phyloP scores from a whole-genome alignment of 805 yeast species.

The Candida maesae region DNA sequence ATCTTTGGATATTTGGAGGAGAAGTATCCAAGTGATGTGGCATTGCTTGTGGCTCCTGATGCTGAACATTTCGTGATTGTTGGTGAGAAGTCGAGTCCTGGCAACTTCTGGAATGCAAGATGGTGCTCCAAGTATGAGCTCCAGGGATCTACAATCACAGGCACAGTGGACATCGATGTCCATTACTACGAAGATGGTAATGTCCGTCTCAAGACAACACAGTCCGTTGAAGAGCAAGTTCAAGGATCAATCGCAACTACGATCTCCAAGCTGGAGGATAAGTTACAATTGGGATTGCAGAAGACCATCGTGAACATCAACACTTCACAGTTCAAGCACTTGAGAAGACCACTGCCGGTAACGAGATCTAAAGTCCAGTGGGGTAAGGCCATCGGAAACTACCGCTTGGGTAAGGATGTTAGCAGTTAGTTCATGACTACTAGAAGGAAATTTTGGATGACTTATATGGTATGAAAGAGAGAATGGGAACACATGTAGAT shows the following conservation, averaged over 20 bases:
- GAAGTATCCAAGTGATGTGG: constrained; percentile 60
- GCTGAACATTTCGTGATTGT: constrained; percentile 47
- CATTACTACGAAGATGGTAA: constrained; percentile 97
- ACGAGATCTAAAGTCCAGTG: constrained; percentile 90
- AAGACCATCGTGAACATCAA: constrained; percentile 66
- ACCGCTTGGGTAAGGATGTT: constrained; percentile 80
- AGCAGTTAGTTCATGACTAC: constrained; percentile 28
- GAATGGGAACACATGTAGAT: no score
- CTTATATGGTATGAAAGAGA: no score
- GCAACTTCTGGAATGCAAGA: constrained; percentile 84
- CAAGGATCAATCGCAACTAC: constrained; percentile 34
- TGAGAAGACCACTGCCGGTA: constrained; percentile 89
- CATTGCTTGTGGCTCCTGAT: constrained; percentile 31
- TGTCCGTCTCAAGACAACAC: constrained; percentile 62
- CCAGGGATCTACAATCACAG: constrained; percentile 37
- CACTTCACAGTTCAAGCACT: constrained; percentile 73
- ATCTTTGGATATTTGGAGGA: constrained; percentile 48
- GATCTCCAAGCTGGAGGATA: constrained; percentile 55
- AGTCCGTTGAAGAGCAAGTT: constrained; percentile 26
- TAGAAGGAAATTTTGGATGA: no score
- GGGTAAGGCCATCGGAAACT: constrained; percentile 91
- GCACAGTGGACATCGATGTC: constrained; percentile 62
- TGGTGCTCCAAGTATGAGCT: constrained; percentile 71
- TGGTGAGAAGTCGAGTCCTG: constrained; percentile 68
- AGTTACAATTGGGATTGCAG: constrained; percentile 56